Evolutionary conservation across 306 rosid species (phyloP), one percentile per base, ranked within the genome.

Genomic region (Quercus alba): DNA sequence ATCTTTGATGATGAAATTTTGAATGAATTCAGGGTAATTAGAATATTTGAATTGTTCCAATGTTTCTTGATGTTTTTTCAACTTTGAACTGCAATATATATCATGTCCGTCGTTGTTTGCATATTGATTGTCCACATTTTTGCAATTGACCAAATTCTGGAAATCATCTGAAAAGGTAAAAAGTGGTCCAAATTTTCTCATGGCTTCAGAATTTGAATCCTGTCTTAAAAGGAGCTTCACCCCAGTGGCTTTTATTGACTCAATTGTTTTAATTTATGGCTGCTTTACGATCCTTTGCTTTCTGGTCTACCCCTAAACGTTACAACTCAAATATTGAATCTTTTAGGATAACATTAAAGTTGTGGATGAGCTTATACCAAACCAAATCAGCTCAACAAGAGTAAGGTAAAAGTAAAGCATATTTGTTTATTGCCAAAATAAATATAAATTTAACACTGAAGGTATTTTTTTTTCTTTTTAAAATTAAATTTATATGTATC

Each of bases 11-110:
- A 88, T 20, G 77, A 80, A 52, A 83, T 81, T 74, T 70, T 88
- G 83, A 54, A 72, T 13, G 86, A 85, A 54, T 80, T 83, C 49
- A 73, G n/a, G 87, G 92, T 87, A 90, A 80, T 15, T 68, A 28
- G 35, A 75, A 14, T 11, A 35, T 61, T 52, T 41, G 25, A 35
- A 18, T 67, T 13, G n/a, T 33, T 63, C 69, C 69, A n/a, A 13
- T 28, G 19, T 63, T 63, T 9, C 23, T 59, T 26, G 3, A 9
- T 28, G 69, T 28, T 5, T 17, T 63, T 62, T 11, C 7, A 59
- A 23, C 7, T 30, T 64, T 30, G 70, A 5, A 30, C 26, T 9
- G 2, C 15, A 3, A 67, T 19, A 25, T 12, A 19, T 19, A 49
- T 7, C 52, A 38, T 7, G 10, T 38, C 44, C 0, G 44, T 0